Evolutionary conservation across 2,329 filamentous ascomycete genomes (phyloP).

Genomic region (Harringtonia aguacate): DNA sequence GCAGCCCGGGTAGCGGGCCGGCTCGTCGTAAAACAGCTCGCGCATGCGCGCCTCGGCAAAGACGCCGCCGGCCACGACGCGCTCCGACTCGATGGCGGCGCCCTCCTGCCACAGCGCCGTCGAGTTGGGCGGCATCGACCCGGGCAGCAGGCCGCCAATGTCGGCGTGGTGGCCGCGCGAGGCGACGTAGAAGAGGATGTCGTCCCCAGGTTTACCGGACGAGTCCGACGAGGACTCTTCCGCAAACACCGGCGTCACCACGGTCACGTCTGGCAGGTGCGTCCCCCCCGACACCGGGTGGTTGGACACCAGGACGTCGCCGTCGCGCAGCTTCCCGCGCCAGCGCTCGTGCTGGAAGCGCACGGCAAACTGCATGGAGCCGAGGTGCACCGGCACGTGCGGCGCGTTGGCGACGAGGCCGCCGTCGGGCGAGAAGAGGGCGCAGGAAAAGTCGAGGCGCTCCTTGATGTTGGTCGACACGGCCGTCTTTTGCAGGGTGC

Average conservation of each 20-base stretch:
- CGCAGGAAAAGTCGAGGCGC: constrained; percentile 73
- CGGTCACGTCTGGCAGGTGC: constrained; percentile 73
- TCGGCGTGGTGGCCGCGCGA: constrained; percentile 75
- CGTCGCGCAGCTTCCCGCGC: constrained; percentile 64
- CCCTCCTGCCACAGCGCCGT: constrained; percentile 55
- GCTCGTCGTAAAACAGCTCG: constrained; percentile 61
- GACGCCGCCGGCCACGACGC: constrained; percentile 64
- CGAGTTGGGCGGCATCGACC: constrained; percentile 72
- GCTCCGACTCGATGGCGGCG: constrained; percentile 51
- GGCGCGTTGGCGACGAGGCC: constrained; percentile 71
- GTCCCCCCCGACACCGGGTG: constrained; percentile 79
- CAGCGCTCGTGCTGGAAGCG: constrained; percentile 70
- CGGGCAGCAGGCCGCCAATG: constrained; percentile 73
- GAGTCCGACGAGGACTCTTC: too few relatives aligned
- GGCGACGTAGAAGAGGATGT: constrained; percentile 74
- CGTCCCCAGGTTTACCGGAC: constrained; percentile 48
- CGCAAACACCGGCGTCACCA: constrained; percentile 69
- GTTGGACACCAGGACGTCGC: constrained; percentile 75
- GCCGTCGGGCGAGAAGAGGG: constrained; percentile 66
- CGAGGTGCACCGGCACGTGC: constrained; percentile 71
- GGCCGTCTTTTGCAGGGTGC: constrained; percentile 68
- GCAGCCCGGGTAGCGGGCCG: constrained; percentile 64
- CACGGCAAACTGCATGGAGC: constrained; percentile 79
- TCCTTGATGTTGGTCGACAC: constrained; percentile 76
- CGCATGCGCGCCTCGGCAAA: constrained; percentile 71